phyloP scores from a whole-genome alignment of 306 rosid species.

The Vachellia collinsii region DNA sequence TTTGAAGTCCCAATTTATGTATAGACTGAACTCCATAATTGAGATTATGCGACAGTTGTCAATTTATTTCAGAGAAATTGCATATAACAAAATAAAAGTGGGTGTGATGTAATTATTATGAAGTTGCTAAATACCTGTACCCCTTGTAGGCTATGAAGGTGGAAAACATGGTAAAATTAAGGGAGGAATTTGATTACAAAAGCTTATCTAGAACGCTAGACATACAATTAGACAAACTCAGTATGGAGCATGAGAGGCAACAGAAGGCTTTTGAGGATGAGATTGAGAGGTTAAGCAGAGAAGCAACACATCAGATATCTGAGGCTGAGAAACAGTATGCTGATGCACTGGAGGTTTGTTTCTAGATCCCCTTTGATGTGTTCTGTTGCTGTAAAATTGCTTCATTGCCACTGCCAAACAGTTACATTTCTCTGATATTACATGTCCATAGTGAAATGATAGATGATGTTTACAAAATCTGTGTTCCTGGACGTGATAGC shows the following conservation, averaged over 20 bases:
- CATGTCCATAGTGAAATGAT: background rate
- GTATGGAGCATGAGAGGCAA: slow-evolving; percentile 94
- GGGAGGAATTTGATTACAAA: slow-evolving; percentile 98
- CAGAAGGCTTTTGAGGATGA: slow-evolving; percentile 93
- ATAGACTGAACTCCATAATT: slow-evolving; percentile 21
- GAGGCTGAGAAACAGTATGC: slow-evolving; percentile 78
- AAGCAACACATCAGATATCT: slow-evolving; percentile 69
- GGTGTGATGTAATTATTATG: slow-evolving; percentile 17
- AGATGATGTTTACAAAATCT: background rate
- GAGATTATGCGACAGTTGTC: background rate
- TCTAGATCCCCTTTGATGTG: slow-evolving; percentile 5
- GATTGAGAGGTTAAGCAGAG: slow-evolving; percentile 68
- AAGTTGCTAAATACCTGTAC: slow-evolving; percentile 40
- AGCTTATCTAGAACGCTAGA: slow-evolving; percentile 89
- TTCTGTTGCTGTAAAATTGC: slow-evolving; percentile 17
- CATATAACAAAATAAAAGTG: slow-evolving; percentile 18
- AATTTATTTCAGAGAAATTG: slow-evolving; percentile 31
- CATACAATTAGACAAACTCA: slow-evolving; percentile 89
- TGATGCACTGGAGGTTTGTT: slow-evolving; percentile 78
- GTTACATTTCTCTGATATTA: slow-evolving; percentile 9
- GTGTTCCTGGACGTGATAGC: slow-evolving; percentile 11
- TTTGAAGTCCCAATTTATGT: slow-evolving; percentile 28
- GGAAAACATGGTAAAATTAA: slow-evolving; percentile 93
- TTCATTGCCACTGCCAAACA: slow-evolving; percentile 19
- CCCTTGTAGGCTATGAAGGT: slow-evolving; percentile 93